phyloP scores from a whole-genome alignment of 2,329 filamentous ascomycete species.

The Colletotrichum graminicola region DNA sequence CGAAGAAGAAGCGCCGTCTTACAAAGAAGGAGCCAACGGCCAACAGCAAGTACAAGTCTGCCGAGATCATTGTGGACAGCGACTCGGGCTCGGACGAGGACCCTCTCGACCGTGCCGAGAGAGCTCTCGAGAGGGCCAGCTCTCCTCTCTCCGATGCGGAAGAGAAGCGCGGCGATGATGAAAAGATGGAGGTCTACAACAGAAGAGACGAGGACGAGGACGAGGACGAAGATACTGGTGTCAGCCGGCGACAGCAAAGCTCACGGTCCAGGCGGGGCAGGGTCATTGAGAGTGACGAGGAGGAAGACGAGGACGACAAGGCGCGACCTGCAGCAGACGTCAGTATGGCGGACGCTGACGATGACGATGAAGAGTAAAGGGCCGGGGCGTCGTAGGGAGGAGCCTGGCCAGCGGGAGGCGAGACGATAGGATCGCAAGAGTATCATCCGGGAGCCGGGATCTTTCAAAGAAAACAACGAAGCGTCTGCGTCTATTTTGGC shows the following conservation, averaged over 20 bases:
- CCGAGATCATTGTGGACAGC: conserved; percentile 84
- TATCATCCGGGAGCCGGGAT: conserved; percentile 16
- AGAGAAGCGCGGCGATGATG: conserved; percentile 49
- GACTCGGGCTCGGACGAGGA: conserved; percentile 66
- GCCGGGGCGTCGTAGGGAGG: neutral
- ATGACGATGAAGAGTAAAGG: conserved; percentile 49
- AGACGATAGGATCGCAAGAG: conserved; percentile 4
- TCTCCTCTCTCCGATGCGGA: conserved; percentile 51
- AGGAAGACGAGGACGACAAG: conserved; percentile 55
- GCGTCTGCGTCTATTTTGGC: conserved; percentile 33
- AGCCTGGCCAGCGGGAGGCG: conserved; percentile 9
- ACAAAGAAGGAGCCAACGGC: conserved; percentile 61
- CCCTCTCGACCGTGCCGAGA: conserved; percentile 60
- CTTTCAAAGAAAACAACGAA: conserved; percentile 3
- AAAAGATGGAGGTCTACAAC: conserved; percentile 67
- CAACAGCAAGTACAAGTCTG: conserved; percentile 82
- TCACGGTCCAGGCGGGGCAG: conserved; percentile 64
- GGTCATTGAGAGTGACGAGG: conserved; percentile 68
- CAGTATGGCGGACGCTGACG: conserved; percentile 56
- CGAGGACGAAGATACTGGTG: conserved; percentile 66
- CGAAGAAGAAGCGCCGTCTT: conserved; percentile 73
- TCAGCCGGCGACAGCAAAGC: conserved; percentile 56
- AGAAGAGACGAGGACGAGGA: conserved; percentile 53
- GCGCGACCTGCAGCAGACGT: conserved; percentile 50
- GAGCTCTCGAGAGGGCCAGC: conserved; percentile 54